A percentile compares a stretch with the other conserved stretches of the same genome.
phyloP scores from a whole-genome alignment of 345 rosid species.

The Acer negundo region DNA sequence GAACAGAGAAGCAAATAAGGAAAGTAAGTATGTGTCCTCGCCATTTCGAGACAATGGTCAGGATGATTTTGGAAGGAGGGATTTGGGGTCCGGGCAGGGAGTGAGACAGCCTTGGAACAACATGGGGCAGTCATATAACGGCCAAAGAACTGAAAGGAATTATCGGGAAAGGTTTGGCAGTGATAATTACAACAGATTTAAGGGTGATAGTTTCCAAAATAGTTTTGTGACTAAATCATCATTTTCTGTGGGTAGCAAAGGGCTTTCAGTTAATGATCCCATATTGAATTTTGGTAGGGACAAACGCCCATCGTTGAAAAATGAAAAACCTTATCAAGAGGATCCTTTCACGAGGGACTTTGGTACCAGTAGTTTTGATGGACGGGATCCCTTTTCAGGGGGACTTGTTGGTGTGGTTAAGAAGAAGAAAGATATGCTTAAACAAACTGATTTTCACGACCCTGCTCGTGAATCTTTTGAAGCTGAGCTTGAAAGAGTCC shows the following conservation, averaged over 20 bases:
- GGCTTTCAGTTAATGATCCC: constrained; percentile 48
- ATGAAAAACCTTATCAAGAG: constrained; percentile 68
- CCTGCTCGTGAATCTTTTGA: constrained; percentile 97
- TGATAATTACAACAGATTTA: constrained; percentile 56
- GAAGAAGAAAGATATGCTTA: constrained; percentile 75
- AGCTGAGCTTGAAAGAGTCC: constrained; percentile 98
- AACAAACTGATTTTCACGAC: constrained; percentile 82
- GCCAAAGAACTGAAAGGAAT: constrained; percentile 48
- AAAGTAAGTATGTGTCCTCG: constrained; percentile 48
- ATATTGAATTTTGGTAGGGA: constrained; percentile 60
- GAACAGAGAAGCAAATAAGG: constrained; percentile 57
- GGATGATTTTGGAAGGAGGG: constrained; percentile 61
- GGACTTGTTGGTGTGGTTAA: constrained; percentile 67
- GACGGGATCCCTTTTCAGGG: constrained; percentile 66
- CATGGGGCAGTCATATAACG: constrained; percentile 41
- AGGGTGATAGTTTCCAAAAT: constrained; percentile 40
- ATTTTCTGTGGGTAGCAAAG: constrained; percentile 47
- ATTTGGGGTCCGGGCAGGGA: constrained; percentile 51
- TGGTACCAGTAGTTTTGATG: constrained; percentile 62
- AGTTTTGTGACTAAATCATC: constrained; percentile 44
- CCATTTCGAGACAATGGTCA: constrained; percentile 47
- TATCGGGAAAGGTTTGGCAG: constrained; percentile 46
- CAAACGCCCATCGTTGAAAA: constrained; percentile 56
- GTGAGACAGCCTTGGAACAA: constrained; percentile 69
- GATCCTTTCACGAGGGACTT: constrained; percentile 67